Base-by-base conservation (phyloP, 352 stramenopile genomes). In the Phytophthora pini region DNA sequence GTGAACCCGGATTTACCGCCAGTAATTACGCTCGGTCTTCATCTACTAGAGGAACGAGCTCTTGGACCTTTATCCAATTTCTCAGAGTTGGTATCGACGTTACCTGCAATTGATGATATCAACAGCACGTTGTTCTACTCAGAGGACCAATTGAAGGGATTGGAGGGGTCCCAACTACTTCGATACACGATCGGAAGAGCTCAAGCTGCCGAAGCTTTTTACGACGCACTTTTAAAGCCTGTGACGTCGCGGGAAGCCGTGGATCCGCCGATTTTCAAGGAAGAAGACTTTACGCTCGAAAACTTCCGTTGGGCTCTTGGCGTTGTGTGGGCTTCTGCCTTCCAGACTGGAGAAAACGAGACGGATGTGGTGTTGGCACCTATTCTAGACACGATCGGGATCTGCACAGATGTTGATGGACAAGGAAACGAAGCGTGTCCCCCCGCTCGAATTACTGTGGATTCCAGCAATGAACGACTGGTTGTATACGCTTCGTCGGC, bases 41-140 rank as follows among this genome's bases (percentile, higher is more conserved):
- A 87, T 63, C 31, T 87, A 10, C 62, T 87, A 5, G 77, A 87
- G 65, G 75, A 87, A 68, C 58, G 44, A 17, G 71, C 65, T 17
- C 63, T 84, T 10, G 75, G 75, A 15, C 26, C 29, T 0, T 39
- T 43, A 5, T 87, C 77, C 40, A 82, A 80, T 46, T 87, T 81
- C 55, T 79, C 70, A 1, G 45, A 64, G 26, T 64, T 81, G 43
- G 43, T 87, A 0, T 26, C 73, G 3, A 50, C 53, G 10, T 57
- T 87, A n/a, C 70, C 77, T 0, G 15, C 24, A 13, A 29, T 46
- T 15, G 57, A 54, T 0, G 39, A 29, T 9, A 46, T 82, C 27
- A 79, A 87, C 41, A 82, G 72, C 50, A 74, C 75, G 10, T 56
- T 84, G 38, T 87, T 84, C 61, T 87, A 81, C 49, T 57, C 51